Base-by-base conservation (phyloP, 1,284 basidiomycete species). In the Irpex sp. region DNA sequence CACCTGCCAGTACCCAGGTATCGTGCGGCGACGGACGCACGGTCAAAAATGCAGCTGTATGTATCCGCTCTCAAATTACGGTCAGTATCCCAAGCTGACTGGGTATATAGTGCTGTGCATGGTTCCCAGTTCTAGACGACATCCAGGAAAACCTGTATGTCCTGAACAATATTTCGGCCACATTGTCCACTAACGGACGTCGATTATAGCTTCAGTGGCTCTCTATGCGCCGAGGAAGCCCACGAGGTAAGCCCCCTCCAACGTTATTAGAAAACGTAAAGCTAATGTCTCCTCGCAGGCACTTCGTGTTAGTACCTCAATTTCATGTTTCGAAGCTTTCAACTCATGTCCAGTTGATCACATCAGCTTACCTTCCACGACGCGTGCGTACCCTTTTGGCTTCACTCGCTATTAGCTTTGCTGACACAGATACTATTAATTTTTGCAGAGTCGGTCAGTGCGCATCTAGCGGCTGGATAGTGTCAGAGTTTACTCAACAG, bases 141-240 rank as follows among this genome's bases (percentile, higher is more conserved):
- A 65, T 65, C 54, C 64, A 65, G 55, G 49, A 57, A 49, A 63
- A 60, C 61, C 57, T 65, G 61, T 65, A 51, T 9, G 49, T 21
- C 21, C 2, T 19, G n/a, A 9, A 9, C 8, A 19, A 17, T 51
- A 3, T 1, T 2, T 26, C 26, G 4, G 2, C 26, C 26, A 26
- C 3, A 0, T 26, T 26, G 43, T 47, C 13, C 21, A 26, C 17
- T 15, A 26, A 17, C 49, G 8, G 9, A 17, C 21, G n/a, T 51
- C 3, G 3, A 8, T 26, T 19, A 51, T 17, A 51, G 49, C 7
- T 79, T 80, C 68, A 76, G 79, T 36, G 71, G 71, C 60, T 76
- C 72, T 21, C 66, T 77, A 61, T 81, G 79, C 62, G 77, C 76
- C 58, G 77, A 80, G 71, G 76, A 79, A 59, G 78, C 76, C 33